Evolutionary conservation across 2,329 filamentous ascomycete species (phyloP).

Genomic region (Conoideocrella luteorostrata): DNA sequence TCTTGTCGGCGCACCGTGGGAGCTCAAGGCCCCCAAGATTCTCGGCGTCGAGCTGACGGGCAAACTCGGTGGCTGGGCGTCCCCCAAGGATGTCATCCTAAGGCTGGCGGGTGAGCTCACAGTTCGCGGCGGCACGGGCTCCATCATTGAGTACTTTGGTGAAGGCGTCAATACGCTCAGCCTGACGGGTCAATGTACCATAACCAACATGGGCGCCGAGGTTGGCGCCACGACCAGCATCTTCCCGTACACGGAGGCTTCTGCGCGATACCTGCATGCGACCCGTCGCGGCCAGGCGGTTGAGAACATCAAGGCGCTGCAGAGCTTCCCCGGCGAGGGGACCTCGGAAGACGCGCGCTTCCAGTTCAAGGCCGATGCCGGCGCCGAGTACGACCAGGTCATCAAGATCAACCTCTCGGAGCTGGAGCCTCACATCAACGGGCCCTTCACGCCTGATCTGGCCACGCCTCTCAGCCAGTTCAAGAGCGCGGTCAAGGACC

Average conservation of each 20-base stretch:
- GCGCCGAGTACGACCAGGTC: constrained; percentile 81
- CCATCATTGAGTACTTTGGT: constrained; percentile 89
- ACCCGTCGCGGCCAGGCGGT: constrained; percentile 66
- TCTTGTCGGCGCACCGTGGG: constrained; percentile 93
- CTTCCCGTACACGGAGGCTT: constrained; percentile 84
- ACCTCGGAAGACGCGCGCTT: constrained; percentile 42
- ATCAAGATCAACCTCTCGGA: constrained; percentile 85
- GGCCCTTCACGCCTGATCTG: constrained; percentile 91
- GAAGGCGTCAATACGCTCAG: constrained; percentile 84
- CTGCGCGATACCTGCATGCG: constrained; percentile 77
- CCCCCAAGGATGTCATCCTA: constrained; percentile 93
- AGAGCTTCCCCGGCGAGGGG: constrained; percentile 40
- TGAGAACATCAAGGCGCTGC: constrained; percentile 56
- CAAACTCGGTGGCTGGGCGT: constrained; percentile 80
- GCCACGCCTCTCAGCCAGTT: constrained; percentile 90
- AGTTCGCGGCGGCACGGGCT: constrained; percentile 89
- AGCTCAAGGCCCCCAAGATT: constrained; percentile 89
- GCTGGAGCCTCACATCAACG: constrained; percentile 94
- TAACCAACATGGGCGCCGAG: constrained; percentile 84
- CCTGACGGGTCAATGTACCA: constrained; percentile 88
- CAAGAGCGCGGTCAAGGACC: constrained; percentile 72
- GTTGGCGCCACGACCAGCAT: constrained; percentile 93
- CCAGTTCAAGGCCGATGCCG: constrained; percentile 70
- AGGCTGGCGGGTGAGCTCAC: constrained; percentile 83
- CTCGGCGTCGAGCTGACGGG: constrained; percentile 81